Conservation (phyloP, 2,329 filamentous ascomycete genomes). For the Penicillium glabrum region DNA sequence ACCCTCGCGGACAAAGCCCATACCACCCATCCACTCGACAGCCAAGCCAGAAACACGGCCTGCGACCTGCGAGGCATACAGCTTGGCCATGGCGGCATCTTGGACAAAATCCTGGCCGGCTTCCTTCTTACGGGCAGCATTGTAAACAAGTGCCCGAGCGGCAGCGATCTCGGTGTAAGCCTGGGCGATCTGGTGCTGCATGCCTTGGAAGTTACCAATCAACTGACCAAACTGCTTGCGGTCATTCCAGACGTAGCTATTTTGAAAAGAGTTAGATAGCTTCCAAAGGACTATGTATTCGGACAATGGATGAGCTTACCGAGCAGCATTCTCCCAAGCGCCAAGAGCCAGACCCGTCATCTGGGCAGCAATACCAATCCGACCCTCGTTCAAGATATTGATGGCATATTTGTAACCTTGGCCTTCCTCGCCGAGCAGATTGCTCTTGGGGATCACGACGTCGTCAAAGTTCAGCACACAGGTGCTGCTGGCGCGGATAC, state of each 20-base stretch:
- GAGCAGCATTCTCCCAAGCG: constrained; percentile 90
- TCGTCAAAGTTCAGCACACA: constrained; percentile 98
- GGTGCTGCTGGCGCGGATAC: constrained; percentile 92
- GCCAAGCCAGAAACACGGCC: constrained; percentile 80
- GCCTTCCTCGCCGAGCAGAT: constrained; percentile 83
- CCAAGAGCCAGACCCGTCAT: constrained; percentile 97
- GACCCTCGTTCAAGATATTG: constrained; percentile 86
- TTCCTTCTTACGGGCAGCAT: constrained; percentile 97
- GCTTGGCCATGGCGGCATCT: constrained; percentile 97
- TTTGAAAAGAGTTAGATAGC: not conserved
- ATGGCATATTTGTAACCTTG: constrained; percentile 99
- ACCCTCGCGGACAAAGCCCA: constrained; percentile 96
- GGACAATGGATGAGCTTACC: constrained; percentile 46
- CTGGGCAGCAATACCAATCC: constrained; percentile 96
- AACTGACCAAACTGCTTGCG: constrained; percentile 93
- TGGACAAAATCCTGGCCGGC: constrained; percentile 91
- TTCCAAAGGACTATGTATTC: not conserved
- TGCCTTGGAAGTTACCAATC: constrained; percentile 95
- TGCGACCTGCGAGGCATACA: constrained; percentile 91
- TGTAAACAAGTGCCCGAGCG: constrained; percentile 89
- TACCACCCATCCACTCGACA: constrained; percentile 99
- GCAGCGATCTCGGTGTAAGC: constrained; percentile 91
- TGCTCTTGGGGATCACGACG: constrained; percentile 82
- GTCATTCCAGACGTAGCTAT: constrained; percentile 93
- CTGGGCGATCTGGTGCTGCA: constrained; percentile 98